Evolutionary conservation across 148 eudicot species (phyloP).

Genomic region (Cornus kousa): DNA sequence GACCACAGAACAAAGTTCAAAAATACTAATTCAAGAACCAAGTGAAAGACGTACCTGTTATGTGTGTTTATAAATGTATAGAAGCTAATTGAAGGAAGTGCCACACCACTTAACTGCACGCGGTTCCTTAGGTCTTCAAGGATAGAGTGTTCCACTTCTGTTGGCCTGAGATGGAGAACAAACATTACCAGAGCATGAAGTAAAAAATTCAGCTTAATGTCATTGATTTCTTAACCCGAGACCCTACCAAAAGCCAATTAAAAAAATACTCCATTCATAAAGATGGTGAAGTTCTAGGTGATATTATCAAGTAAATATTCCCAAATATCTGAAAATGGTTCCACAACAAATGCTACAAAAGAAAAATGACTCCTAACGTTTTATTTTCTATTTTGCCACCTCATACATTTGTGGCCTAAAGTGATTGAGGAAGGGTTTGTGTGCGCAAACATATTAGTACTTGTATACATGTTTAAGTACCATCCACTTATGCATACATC

Average conservation of each 20-base stretch:
- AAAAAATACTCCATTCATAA: neutral
- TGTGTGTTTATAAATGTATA: conserved; percentile 92
- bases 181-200: neutral
- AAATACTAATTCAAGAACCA: neutral
- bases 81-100: conserved; percentile 92
- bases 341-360: neutral
- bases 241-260: neutral
- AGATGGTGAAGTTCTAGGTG: neutral
- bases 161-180: conserved; percentile 40
- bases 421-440: neutral
- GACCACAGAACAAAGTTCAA: conserved; percentile 7
- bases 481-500: too few species aligned
- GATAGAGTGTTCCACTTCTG: conserved; percentile 87
- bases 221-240: neutral
- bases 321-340: neutral
- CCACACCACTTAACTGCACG: conserved; percentile 78
- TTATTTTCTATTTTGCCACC: neutral
- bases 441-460: neutral
- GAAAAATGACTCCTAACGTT: neutral
- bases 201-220: neutral
- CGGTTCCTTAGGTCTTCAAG: conserved; percentile 94
- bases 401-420: neutral
- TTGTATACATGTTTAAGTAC: too few species aligned
- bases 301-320: neutral
- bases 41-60: conserved; percentile 55